Evolutionary conservation across 768 basidiomycete genomes (phyloP).

Genomic region (Trametopsis cervina): DNA sequence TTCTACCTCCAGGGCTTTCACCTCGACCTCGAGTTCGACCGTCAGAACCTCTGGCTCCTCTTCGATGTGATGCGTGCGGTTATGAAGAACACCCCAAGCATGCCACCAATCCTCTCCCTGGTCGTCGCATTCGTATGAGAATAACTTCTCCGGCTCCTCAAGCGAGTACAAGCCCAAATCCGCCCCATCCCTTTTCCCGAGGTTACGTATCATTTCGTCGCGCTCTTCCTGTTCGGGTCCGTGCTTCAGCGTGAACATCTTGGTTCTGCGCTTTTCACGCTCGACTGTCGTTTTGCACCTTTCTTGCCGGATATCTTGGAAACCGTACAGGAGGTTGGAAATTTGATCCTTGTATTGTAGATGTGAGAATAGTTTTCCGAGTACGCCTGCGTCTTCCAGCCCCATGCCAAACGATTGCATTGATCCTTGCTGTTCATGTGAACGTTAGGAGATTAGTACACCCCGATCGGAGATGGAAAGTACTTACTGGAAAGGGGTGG

Average conservation of each 20-base stretch:
- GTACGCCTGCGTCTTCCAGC: slow-evolving; percentile 33
- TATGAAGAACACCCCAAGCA: slow-evolving; percentile 25
- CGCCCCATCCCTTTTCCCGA: slow-evolving; percentile 19
- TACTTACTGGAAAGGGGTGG: slow-evolving; percentile 30
- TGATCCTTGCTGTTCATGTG: slow-evolving; percentile 22
- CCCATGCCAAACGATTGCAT: slow-evolving; percentile 30
- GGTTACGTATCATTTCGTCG: slow-evolving; percentile 20
- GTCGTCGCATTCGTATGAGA: slow-evolving; percentile 30
- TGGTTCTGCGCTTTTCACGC: slow-evolving; percentile 4
- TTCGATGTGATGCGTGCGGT: slow-evolving; percentile 15
- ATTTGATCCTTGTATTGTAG: slow-evolving; percentile 25
- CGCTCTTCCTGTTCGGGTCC: slow-evolving; percentile 18
- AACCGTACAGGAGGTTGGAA: slow-evolving; percentile 26
- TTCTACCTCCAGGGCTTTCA: slow-evolving; percentile 1
- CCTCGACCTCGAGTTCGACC: slow-evolving; percentile 8
- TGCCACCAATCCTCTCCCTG: slow-evolving; percentile 33
- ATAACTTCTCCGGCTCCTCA: slow-evolving; percentile 25
- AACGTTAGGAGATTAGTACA: not conserved
- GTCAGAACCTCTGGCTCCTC: not conserved
- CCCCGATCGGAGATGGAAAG: not conserved
- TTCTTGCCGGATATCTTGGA: slow-evolving; percentile 27
- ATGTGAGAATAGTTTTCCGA: slow-evolving; percentile 33
- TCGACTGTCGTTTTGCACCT: slow-evolving; percentile 12
- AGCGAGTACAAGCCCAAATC: slow-evolving; percentile 19
- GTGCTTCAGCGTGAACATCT: slow-evolving; percentile 13